Evolutionary conservation across 2,329 filamentous ascomycete species (phyloP).

Genomic region (Phialophora chinensis): DNA sequence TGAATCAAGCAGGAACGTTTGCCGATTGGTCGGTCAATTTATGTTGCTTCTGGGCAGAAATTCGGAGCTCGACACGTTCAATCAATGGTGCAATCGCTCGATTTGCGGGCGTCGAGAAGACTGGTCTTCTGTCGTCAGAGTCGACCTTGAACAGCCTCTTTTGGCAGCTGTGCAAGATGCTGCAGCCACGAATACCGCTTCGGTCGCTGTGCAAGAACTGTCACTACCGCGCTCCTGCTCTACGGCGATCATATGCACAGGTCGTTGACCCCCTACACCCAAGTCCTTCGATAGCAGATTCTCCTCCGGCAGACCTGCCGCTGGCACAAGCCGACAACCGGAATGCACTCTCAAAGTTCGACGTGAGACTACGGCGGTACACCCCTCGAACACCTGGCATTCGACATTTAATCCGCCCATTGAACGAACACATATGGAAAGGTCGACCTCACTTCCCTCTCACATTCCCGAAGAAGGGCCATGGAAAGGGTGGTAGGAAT

Average conservation of each 20-base stretch:
- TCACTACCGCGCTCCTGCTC: conserved; percentile 22
- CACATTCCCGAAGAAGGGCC: conserved; percentile 91
- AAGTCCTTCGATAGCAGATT: conserved; percentile 56
- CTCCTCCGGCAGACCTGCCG: conserved; percentile 19
- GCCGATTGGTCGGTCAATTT: conserved; percentile 8
- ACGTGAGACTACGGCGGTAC: conserved; percentile 75
- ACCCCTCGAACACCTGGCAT: conserved; percentile 92
- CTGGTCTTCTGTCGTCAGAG: not conserved
- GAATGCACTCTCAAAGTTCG: conserved; percentile 42
- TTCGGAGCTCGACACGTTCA: conserved; percentile 6
- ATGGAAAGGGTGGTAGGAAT: conserved; percentile 91
- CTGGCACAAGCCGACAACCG: conserved; percentile 32
- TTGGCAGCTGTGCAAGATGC: conserved; percentile 55
- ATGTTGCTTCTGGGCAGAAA: not conserved
- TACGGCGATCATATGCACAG: conserved; percentile 36
- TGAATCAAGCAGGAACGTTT: conserved; percentile 4
- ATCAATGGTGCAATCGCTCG: not conserved
- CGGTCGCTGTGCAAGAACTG: conserved; percentile 33
- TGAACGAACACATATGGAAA: conserved; percentile 98
- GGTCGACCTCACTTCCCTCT: conserved; percentile 80
- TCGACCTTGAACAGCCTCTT: not conserved
- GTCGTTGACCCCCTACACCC: conserved; percentile 52
- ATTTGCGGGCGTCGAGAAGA: not conserved
- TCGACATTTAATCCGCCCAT: conserved; percentile 85
- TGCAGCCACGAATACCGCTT: conserved; percentile 69